A percentile compares a stretch with the other conserved stretches of the same genome.
These are phyloP conservation scores for Durio zibethinus DNA, from an alignment of 345 rosid species.

Conservation along the genomic window DNA sequence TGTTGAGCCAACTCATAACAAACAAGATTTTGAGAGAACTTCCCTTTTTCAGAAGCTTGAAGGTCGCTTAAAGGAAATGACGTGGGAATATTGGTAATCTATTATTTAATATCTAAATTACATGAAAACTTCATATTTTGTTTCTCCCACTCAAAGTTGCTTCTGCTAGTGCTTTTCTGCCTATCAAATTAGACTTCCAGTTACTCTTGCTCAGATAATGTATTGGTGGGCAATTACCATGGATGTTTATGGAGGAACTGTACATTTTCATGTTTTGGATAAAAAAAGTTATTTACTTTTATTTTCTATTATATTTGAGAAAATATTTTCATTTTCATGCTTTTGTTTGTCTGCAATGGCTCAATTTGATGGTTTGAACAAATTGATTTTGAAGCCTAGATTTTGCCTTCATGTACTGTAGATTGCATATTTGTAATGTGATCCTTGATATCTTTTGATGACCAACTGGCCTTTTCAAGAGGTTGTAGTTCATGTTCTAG, in stretches of 20 bases:
- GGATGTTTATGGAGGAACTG: background rate
- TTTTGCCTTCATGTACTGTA: background rate
- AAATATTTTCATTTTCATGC: background rate
- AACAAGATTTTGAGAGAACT: constrained; percentile 97
- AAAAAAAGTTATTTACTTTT: background rate
- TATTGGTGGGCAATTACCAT: background rate
- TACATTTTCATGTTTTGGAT: background rate
- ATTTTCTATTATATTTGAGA: background rate
- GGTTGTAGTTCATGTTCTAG: background rate
- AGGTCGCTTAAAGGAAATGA: constrained; percentile 88
- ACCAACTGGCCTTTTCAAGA: background rate
- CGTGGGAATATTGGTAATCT: constrained; percentile 79
- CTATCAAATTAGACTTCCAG: too few species aligned
- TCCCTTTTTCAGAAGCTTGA: constrained; percentile 92
- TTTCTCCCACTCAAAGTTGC: background rate
- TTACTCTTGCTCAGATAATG: too few species aligned
- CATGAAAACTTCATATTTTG: background rate
- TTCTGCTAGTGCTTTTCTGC: background rate
- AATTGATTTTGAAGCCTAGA: background rate
- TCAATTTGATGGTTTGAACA: background rate
- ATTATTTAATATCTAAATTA: background rate
- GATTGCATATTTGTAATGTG: background rate
- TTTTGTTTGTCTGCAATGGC: background rate
- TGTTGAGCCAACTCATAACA: constrained; percentile 90
- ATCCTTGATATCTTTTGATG: background rate